Evolutionary conservation across 306 rosid species (phyloP).

Genomic region (Quercus bicolor): DNA sequence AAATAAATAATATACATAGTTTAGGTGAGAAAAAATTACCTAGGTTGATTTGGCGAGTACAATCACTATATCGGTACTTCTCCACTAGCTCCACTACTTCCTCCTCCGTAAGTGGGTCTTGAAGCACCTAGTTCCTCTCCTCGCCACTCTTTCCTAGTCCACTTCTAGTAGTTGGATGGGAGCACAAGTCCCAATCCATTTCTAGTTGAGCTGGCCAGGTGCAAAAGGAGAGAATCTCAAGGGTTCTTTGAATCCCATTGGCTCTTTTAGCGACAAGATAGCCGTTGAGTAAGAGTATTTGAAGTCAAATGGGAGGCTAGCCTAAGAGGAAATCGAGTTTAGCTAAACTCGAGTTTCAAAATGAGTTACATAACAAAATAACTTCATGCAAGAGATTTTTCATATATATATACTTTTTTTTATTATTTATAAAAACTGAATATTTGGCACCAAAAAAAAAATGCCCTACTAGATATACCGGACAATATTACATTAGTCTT

Average conservation of each 20-base stretch:
- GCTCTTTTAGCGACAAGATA: no score
- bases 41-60: conserved; percentile 71
- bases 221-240: conserved; percentile 84
- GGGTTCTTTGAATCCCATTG: conserved; percentile 63
- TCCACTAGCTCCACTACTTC: conserved; percentile 62
- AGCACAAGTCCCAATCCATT: conserved; percentile 67
- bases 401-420: no score
- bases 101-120: conserved; percentile 1
- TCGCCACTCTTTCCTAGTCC: conserved; percentile 23
- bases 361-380: no score
- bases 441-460: no score
- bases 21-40: conserved; percentile 29
- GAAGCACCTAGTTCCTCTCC: conserved; percentile 55
- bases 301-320: conserved; percentile 76
- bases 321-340: conserved; percentile 23
- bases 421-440: no score
- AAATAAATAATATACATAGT: neutral
- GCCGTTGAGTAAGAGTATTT: conserved; percentile 47
- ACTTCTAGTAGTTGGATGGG: conserved; percentile 27
- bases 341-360: no score
- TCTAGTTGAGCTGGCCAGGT: conserved; percentile 62
- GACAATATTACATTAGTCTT: no score
- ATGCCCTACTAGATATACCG: no score
- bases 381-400: no score
- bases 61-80: conserved; percentile 71